A percentile compares a stretch with the other conserved stretches of the same genome.
These are phyloP conservation scores for Tulasnella sp. DNA, from an alignment of 768 basidiomycete genomes.

Conservation along the genomic window DNA sequence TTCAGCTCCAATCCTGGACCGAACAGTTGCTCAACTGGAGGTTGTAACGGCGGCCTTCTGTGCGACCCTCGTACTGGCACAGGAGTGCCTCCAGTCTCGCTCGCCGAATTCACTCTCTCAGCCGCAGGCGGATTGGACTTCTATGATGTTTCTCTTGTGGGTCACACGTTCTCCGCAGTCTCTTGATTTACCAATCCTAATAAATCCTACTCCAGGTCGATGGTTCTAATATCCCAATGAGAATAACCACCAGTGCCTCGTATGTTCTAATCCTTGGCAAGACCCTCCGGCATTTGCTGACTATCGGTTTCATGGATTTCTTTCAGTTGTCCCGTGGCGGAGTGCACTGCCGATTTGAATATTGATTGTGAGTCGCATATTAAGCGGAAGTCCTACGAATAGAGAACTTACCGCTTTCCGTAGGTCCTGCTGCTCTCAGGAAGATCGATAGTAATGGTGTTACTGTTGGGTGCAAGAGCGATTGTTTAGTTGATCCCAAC, in stretches of 20 bases:
- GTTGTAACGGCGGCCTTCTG: constrained; percentile 25
- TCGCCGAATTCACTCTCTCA: constrained; percentile 19
- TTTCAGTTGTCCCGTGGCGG: background rate
- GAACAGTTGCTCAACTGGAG: constrained; percentile 27
- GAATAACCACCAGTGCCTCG: constrained; percentile 14
- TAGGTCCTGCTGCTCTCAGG: constrained; percentile 3
- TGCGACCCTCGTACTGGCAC: constrained; percentile 30
- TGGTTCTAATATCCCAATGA: constrained; percentile 18
- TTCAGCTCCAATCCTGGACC: constrained; percentile 28
- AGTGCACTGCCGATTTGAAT: constrained; percentile 5
- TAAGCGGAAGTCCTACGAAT: background rate
- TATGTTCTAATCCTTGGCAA: background rate
- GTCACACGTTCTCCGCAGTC: too few species aligned
- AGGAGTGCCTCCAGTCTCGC: constrained; percentile 22
- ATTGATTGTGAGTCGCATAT: background rate
- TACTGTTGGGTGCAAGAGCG: constrained; percentile 21
- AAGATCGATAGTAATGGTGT: constrained; percentile 15
- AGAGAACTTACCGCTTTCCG: background rate
- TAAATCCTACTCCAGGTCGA: too few species aligned
- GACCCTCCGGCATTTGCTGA: background rate
- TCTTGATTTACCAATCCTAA: too few species aligned
- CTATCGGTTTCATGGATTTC: background rate
- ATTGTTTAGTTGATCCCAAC: constrained; percentile 19
- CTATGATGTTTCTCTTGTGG: constrained; percentile 17
- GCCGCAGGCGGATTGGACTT: constrained; percentile 8